Evolutionary conservation across 2,329 filamentous ascomycete genomes (phyloP), one percentile per base, ranked within the genome.

Genomic region (Colletotrichum tropicicola): DNA sequence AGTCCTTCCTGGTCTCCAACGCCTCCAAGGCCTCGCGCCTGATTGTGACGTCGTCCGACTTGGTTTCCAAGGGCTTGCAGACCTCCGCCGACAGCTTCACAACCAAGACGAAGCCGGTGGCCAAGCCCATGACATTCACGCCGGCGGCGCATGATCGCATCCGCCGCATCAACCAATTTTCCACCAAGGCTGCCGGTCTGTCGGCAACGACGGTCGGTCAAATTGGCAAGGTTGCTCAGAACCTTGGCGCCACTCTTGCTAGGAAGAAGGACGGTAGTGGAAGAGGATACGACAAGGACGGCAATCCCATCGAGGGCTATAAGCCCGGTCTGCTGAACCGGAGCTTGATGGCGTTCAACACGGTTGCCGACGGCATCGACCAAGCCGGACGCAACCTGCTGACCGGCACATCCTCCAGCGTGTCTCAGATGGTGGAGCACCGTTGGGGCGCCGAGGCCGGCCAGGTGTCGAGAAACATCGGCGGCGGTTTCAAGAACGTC

Each of bases 301-400:
- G 92, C 35, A 89, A 89, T 54, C 83, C 85, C 4, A 74, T 87
- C 6, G 82, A 85, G 2, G 78, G 76, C 17, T 97, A 96, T 80
- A 97, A 97, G 79, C 95, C 96, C 0, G 95, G 96, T 5, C 81
- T 99, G 28, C 80, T 99, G 69, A 99, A 99, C 81, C 98, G 97
- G 84, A 94, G 91, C 68, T 83, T 99, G 82, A 98, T 99, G 82
- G 96, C 96, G 0, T 98, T 98, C 77, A 93, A 92, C 39, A 99
- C 96, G 0, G 88, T 99, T 45, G 92, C 94, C 23, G 96, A 99
- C 73, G 96, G 96, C 37, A 92, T 98, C 63, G 94, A 97, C 70
- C 91, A 97, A 70, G 92, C 93, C 2, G 92, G 93, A 1, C 91
- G 91, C 56, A 92, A 89, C 67, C 82, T 99, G 28, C 84, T 99